Evolutionary conservation across 306 rosid genomes (phyloP), one percentile per base, ranked within the genome.

Genomic region (Prunus persica): DNA sequence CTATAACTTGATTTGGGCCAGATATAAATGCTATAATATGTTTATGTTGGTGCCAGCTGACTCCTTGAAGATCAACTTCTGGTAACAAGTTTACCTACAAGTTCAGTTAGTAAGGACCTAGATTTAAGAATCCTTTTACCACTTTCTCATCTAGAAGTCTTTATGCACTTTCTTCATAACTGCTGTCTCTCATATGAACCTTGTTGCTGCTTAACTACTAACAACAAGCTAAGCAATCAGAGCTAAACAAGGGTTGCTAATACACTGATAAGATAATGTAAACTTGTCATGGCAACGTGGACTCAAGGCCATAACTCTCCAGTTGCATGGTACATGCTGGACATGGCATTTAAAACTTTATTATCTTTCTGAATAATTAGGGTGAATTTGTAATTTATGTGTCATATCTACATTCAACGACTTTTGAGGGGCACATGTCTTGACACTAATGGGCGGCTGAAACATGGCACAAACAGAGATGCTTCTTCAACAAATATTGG

Each of bases 31-130:
- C 97, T 58, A 94, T 28, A 52, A 90, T 86, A 85, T 90, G 97
- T 86, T 90, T 90, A 83, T 89, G 92, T 64, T 77, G 94, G 88
- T 94, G 98, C 98, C 98, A 94, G 84, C 96, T 89, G 34, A 92
- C 87, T 67, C 91, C 96, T 81, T 92, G 93, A 74, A 92, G 90
- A 85, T 86, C 88, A 82, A 87, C 89, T 88, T 91, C 93, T 1
- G 89, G 96, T 77, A 94, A 82, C 85, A 87, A 83, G 80, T 79
- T 95, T 75, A 90, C 92, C 98, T 94, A 78, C 52, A 79, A 75
- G 66, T 49, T 60, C 46, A 43, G 51, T 65, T 12, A 72, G 68
- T 43, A 54, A 11, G 65, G 43, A 38, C 70, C 56, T 24, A 19
- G 18, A 47, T 34, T 54, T 30, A 69, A 52, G 58, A 41, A 57